Evolutionary conservation across 495 filamentous ascomycete species (phyloP), one percentile per base, ranked within the genome.

Genomic region (Clavariopsis aquatica): DNA sequence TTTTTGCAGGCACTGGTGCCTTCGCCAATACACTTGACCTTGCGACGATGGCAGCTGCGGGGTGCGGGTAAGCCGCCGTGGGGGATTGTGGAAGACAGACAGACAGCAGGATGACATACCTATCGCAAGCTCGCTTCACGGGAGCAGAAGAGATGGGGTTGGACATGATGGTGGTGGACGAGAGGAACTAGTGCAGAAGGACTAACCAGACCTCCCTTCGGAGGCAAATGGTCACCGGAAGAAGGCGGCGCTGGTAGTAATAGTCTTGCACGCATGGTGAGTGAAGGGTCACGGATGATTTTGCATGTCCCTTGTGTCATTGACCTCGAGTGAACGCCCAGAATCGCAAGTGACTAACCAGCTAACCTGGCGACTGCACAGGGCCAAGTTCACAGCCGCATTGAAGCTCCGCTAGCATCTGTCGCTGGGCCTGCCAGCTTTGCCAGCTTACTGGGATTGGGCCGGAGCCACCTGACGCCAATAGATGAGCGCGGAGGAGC

Each of bases 1-100:
- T 89, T 89, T 49, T 82, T 83, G 74, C 88, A 91, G n/a, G 87
- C 84, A 69, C 82, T 85, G 70, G 84, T 79, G 56, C 84, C 85
- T 73, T 89, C 85, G 24, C 70, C 74, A 28, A 76, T 73, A 73
- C 88, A 91, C 74, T 90, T 89, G 72, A 93, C 87, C 76, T 93
- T 94, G 59, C 90, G 85, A 43, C 89, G 84, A 76, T 92, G 90
- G 76, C 90, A 94, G 73, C 71, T 73, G 57, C 46, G 15, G 36
- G 27, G 27, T 13, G 13, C 15, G 5, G 38, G 38, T 43, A n/a
- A 43, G 38, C 24, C 3, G 8, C 3, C 10, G 31, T 49, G 20
- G 45, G 47, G n/a, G 28, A 52, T 36, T 24, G 29, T 51, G 15
- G 52, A 57, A 36, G 10, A 45, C 56, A 52, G 1, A 26, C 47